Evolutionary conservation across 2,329 filamentous ascomycete species (phyloP), one percentile per base, ranked within the genome.

Genomic region (Sclerotinia sclerotiorum): DNA sequence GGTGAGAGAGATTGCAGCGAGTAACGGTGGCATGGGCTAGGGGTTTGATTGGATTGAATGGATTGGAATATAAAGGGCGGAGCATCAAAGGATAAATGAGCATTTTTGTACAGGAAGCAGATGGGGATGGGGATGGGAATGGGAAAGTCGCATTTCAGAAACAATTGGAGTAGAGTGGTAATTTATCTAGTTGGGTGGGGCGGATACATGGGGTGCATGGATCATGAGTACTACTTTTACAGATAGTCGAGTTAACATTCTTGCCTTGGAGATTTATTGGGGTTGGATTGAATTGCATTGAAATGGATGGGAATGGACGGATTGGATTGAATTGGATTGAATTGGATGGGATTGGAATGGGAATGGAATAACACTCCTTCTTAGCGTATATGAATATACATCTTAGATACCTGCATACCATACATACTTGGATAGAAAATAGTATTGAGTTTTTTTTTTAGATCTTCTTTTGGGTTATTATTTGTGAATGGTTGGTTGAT

Each of bases 351-450:
- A n/a, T 29, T 29, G 35, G 32, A 61, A 24, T 5, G 13, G 39
- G 24, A 46, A 60, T 46, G 39, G 55, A 42, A 42, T 39, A 42
- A 51, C 48, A 63, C 60, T 51, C 46, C 46, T 62, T 57, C 55
- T 58, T 63, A 63, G 46, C 29, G 46, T 27, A 63, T 63, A 63
- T 63, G 60, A 63, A 63, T 29, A 63, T 51, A 52, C 32, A 63
- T 27, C 19, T 63, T 63, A 62, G 58, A 62, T 62, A 62, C 58
- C 46, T 62, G 29, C 46, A 62, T 17, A 42, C 11, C 1, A 29
- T 62, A 29, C 13, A 62, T 42, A 42, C 39, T 10, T 62, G 58
- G 19, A 62, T 62, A 39, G 58, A 46, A 62, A 62, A 62, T 51
- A 44, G 58, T 62, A 46, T 51, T 62, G 58, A 44, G 42, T 27